Base-by-base conservation (phyloP, 441 rosid species). In the Gossypium gossypioides region DNA sequence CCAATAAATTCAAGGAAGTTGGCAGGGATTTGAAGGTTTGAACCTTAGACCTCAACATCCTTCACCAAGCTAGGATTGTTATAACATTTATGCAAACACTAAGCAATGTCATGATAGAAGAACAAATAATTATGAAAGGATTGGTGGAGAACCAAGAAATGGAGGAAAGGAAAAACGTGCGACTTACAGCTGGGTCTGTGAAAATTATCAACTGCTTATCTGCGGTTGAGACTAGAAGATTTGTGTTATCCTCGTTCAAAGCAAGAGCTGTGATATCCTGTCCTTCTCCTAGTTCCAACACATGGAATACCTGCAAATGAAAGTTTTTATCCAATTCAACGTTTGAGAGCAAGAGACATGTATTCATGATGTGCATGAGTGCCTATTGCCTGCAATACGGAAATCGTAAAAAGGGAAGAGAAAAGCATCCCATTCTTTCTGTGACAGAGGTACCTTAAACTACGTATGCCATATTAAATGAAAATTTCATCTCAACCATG, bases 181-280 rank as follows among this genome's bases (percentile, higher is more conserved):
- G 58, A 86, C 98, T 89, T 86, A 96, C 99, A 56, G 95, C 87
- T 46, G 98, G 99, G 82, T 96, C 97, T 1, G 98, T 91, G 87
- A 90, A 96, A 76, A 96, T 82, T 71, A 91, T 84, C 89, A 96
- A 74, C 86, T 91, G 96, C 79, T 86, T 93, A 82, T 96, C 96
- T 44, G 84, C 91, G 57, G 99, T 93, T 69, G 99, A 93, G 64
- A 93, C 96, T 80, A 96, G 76, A 59, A 96, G 93, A 85, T 91
- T 93, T 22, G 98, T 93, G 79, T 87, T 88, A 78, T 96, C 98
- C 72, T 74, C 76, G 84, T 84, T 93, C 21, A 93, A 81, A 50
- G 97, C 87, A 84, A 93, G 67, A 27, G 99, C 87, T 27, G 97
- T 89, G 67, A 96, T 93, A 82, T 93, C 91, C 84, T 93, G 96